phyloP scores from a whole-genome alignment of 2,329 filamentous ascomycete species.

The Trichoderma lentiforme region DNA sequence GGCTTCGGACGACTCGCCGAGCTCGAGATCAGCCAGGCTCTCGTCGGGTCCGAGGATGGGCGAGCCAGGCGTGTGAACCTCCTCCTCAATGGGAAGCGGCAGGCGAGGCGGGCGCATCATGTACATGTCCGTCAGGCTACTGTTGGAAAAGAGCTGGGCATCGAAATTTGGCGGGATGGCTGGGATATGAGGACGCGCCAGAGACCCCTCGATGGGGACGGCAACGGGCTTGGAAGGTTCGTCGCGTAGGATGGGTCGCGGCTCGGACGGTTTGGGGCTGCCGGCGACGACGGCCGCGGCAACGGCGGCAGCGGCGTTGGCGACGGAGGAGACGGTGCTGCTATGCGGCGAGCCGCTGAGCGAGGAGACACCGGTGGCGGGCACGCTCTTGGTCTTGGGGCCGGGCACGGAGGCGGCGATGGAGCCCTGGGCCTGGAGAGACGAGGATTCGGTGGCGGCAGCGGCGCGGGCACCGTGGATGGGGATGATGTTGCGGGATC shows the following conservation, averaged over 20 bases:
- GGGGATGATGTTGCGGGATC: conserved; percentile 48
- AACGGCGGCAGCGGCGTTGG: conserved; percentile 25
- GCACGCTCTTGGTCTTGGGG: conserved; percentile 44
- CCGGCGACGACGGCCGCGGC: conserved; percentile 18
- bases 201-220: conserved; percentile 46
- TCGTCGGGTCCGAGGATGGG: conserved; percentile 77
- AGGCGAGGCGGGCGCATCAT: conserved; percentile 76
- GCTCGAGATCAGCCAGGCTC: conserved; percentile 47
- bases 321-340: conserved; percentile 32
- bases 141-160: conserved; percentile 46
- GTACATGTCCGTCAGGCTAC: conserved; percentile 62
- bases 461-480: conserved; percentile 54
- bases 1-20: conserved; percentile 47
- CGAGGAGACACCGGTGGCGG: conserved; percentile 48
- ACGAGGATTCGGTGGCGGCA: conserved; percentile 60
- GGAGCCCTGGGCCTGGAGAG: conserved; percentile 58
- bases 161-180: conserved; percentile 37
- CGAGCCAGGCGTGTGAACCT: conserved; percentile 83
- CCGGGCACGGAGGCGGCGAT: conserved; percentile 47
- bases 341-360: conserved; percentile 47
- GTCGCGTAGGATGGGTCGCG: conserved; percentile 26
- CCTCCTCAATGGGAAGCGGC: conserved; percentile 90
- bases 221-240: conserved; percentile 56
- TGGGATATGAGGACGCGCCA: conserved; percentile 36
- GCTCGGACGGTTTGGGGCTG: conserved; percentile 27